phyloP scores from a whole-genome alignment of 768 basidiomycete species.

The Leccinum barrowsii region DNA sequence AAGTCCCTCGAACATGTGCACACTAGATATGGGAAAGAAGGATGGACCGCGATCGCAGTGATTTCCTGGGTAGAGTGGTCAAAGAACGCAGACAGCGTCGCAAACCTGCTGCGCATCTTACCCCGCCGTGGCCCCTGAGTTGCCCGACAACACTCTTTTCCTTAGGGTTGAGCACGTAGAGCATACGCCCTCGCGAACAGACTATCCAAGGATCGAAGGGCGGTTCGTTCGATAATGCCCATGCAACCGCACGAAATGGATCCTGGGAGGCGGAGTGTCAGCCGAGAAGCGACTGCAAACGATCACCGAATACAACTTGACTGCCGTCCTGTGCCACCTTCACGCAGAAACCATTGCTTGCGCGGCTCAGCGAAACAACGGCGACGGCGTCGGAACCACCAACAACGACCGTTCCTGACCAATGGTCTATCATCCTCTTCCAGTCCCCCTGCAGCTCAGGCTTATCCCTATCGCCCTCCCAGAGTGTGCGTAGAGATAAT shows the following conservation, averaged over 20 bases:
- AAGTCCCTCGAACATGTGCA: constrained; percentile 74
- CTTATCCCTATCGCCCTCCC: constrained; percentile 32
- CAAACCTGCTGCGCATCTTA: constrained; percentile 34
- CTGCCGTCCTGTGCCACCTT: constrained; percentile 31
- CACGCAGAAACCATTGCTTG: constrained; percentile 27
- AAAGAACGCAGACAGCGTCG: background rate
- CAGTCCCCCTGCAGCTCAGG: constrained; percentile 38
- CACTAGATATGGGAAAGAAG: constrained; percentile 51
- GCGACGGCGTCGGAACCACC: constrained; percentile 38
- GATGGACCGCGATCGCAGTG: constrained; percentile 67
- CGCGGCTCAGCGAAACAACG: constrained; percentile 33
- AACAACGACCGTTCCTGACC: constrained; percentile 50
- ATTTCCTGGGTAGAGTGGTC: constrained; percentile 45
- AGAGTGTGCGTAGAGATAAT: constrained; percentile 38
- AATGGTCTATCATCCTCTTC: constrained; percentile 44
- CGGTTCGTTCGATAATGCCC: constrained; percentile 47
- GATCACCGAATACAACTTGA: constrained; percentile 13
- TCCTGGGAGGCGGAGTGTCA: constrained; percentile 17
- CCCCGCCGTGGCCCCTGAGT: constrained; percentile 71
- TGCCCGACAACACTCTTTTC: constrained; percentile 40
- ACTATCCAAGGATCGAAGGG: constrained; percentile 59
- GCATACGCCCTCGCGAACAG: constrained; percentile 48
- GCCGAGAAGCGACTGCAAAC: background rate
- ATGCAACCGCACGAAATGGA: constrained; percentile 43
- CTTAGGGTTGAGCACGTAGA: constrained; percentile 54